Evolutionary conservation across 2,329 filamentous ascomycete genomes (phyloP), one percentile per base, ranked within the genome.

Genomic region (Sporothrix luriei): DNA sequence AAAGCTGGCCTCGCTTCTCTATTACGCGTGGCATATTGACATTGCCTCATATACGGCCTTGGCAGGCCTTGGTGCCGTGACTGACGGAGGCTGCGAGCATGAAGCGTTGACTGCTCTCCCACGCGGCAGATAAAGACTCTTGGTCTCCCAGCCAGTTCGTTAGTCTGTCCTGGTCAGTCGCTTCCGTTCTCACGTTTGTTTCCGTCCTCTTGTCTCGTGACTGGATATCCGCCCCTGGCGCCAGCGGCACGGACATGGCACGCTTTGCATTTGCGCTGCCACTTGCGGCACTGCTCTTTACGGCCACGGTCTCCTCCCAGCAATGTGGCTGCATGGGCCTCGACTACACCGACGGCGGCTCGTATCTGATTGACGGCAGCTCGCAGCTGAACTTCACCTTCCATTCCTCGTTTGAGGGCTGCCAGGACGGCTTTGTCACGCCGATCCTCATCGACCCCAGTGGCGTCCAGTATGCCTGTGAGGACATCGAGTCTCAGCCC

Each of bases 341-440:
- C 0, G 74, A 75, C 69, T 75, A 75, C 61, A 74, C 74, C 10
- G 72, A 75, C 24, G 74, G 73, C 10, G 74, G 74, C 3, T 74
- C 73, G 14, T 75, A 75, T 29, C 72, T 75, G 46, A 68, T 75
- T 13, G 74, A 75, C 43, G 73, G 73, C 5, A 70, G 61, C 26
- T 71, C 68, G 14, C 46, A 71, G 24, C 66, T 54, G 1, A 29
- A 69, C 16, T 75, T 75, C 59, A 70, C 73, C 7, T 75, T 75
- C 26, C 73, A 73, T 9, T 75, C 74, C 7, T 59, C 73, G 38
- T 75, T 75, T 21, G 48, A 72, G 33, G 72, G 73, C 71, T 75
- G 74, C 38, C 43, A 70, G 2, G 66, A 72, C 19, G 74, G 74
- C 43, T 72, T 62, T 4, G 69, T 74, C 29, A 66, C 72, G 14